Evolutionary conservation across 495 filamentous ascomycete genomes (phyloP).

Genomic region (Aspergillus egyptiacus): DNA sequence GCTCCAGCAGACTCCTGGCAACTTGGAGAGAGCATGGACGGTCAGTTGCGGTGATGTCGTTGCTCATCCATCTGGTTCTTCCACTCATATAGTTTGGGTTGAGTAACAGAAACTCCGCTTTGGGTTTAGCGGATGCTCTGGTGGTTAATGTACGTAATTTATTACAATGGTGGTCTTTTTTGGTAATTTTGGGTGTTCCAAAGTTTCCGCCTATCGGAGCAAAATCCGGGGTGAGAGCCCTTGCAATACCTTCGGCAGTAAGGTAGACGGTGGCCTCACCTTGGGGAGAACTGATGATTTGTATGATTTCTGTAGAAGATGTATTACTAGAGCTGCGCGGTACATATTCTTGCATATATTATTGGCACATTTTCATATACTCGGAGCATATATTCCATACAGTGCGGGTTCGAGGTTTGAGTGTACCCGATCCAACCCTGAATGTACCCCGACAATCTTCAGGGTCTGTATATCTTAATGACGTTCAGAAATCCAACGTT

Average conservation of each 20-base stretch:
- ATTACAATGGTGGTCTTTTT: conserved; percentile 7
- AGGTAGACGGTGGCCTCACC: no score
- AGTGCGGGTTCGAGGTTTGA: no score
- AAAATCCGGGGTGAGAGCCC: no score
- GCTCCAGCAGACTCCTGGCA: not conserved
- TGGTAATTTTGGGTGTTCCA: not conserved
- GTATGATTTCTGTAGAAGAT: no score
- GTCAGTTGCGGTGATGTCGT: not conserved
- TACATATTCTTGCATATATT: no score
- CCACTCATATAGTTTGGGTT: conserved; percentile 36
- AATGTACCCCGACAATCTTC: conserved; percentile 2
- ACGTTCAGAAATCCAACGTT: conserved; percentile 49
- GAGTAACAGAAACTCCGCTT: conserved; percentile 38
- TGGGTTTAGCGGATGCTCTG: conserved; percentile 18
- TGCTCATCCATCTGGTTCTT: conserved; percentile 9
- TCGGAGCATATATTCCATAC: no score
- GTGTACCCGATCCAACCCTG: not conserved
- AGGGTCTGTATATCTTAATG: no score
- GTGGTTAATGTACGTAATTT: conserved; percentile 11
- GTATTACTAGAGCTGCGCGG: no score
- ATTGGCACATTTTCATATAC: no score
- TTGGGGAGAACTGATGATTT: no score
- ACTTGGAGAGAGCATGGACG: not conserved
- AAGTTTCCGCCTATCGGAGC: not conserved
- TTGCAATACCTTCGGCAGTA: no score